A percentile compares a stretch with the other conserved stretches of the same genome.
phyloP scores from a whole-genome alignment of 2,329 filamentous ascomycete genomes.

The Pseudocercospora musae region DNA sequence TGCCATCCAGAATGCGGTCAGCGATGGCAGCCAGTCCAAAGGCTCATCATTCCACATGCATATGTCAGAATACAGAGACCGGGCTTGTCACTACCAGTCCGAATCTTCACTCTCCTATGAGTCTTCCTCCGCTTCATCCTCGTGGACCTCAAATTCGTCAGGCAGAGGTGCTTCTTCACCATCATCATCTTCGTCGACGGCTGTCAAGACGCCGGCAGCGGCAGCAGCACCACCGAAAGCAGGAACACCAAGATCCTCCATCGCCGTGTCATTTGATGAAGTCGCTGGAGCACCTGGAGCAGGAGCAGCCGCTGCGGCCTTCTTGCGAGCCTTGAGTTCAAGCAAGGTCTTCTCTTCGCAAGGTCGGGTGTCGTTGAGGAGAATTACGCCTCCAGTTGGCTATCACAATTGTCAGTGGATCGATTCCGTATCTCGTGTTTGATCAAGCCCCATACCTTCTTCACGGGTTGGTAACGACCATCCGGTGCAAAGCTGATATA shows the following conservation, averaged over 20 bases:
- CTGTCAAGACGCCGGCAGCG: constrained; percentile 73
- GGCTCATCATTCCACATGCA: not conserved
- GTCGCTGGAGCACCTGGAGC: constrained; percentile 32
- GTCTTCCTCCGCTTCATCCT: constrained; percentile 51
- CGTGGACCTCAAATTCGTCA: constrained; percentile 74
- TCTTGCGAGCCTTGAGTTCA: constrained; percentile 89
- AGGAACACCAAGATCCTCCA: constrained; percentile 27
- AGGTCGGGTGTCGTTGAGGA: constrained; percentile 82
- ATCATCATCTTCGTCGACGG: constrained; percentile 78
- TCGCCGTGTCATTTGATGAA: constrained; percentile 33
- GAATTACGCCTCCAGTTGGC: constrained; percentile 88
- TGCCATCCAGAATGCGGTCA: not conserved
- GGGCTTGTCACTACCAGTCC: not conserved
- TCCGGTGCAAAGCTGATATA: constrained; percentile 90
- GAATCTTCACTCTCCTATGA: not conserved
- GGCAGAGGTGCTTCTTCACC: constrained; percentile 70
- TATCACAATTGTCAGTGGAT: constrained; percentile 48
- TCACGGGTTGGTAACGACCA: constrained; percentile 82
- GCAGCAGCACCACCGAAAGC: constrained; percentile 32
- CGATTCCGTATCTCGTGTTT: not conserved
- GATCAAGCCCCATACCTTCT: constrained; percentile 60
- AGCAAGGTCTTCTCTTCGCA: constrained; percentile 75
- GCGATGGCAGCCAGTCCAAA: not conserved
- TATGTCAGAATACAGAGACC: not conserved
- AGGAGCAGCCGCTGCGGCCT: constrained; percentile 46